Evolutionary conservation across 352 stramenopile species (phyloP).

Genomic region (Pythium rishiriense): DNA sequence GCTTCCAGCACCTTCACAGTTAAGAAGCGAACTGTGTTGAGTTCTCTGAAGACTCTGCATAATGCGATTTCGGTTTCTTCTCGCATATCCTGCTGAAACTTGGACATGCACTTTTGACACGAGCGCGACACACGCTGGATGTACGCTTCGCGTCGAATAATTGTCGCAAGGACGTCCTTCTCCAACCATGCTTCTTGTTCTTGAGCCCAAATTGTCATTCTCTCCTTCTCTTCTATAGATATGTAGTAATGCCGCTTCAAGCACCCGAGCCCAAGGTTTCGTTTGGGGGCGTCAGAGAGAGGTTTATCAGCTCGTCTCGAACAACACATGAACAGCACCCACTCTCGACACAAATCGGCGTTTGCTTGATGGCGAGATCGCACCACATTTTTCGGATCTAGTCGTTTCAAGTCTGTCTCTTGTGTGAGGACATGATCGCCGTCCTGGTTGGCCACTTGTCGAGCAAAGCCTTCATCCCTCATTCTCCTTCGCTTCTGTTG

Average conservation of each 20-base stretch:
- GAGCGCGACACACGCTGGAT: constrained; percentile 37
- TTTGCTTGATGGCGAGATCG: constrained; percentile 42
- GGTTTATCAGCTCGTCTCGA: constrained; percentile 26
- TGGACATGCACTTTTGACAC: constrained; percentile 56
- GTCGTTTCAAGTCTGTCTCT: constrained; percentile 25
- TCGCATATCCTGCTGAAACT: constrained; percentile 67
- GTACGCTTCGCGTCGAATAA: constrained; percentile 67
- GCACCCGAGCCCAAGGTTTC: constrained; percentile 48
- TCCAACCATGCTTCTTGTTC: constrained; percentile 68
- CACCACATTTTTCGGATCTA: constrained; percentile 28
- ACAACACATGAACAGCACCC: constrained; percentile 68
- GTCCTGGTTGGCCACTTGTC: constrained; percentile 29
- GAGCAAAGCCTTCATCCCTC: constrained; percentile 25
- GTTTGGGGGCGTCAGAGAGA: constrained; percentile 7
- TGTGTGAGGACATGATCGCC: constrained; percentile 50
- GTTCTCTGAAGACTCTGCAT: constrained; percentile 40
- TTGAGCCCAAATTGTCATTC: constrained; percentile 61
- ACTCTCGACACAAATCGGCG: constrained; percentile 62
- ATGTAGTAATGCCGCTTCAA: constrained; percentile 78
- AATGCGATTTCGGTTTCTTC: constrained; percentile 41
- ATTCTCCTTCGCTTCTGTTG: constrained; percentile 41
- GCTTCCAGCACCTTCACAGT: constrained; percentile 69
- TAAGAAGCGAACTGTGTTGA: constrained; percentile 62
- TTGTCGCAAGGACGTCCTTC: constrained; percentile 47
- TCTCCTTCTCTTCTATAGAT: constrained; percentile 56